Conservation (phyloP, 306 rosid species). For the Glycine latifolia region DNA sequence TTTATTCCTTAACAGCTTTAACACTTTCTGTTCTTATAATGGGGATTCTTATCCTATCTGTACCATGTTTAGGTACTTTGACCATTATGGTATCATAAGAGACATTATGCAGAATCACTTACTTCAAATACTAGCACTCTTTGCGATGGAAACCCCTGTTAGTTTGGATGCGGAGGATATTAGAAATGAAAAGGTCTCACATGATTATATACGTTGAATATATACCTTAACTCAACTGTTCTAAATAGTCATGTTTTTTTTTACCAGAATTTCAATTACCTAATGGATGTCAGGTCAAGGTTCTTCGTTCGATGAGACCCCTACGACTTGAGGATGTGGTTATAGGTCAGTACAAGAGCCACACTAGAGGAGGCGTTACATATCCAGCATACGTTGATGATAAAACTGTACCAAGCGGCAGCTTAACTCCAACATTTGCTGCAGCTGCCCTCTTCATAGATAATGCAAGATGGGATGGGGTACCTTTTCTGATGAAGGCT, state of each 20-base stretch:
- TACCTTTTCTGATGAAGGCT: conserved; percentile 92
- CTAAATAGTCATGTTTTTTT: background rate
- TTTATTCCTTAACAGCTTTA: conserved; percentile 39
- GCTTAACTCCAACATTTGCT: conserved; percentile 94
- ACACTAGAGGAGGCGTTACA: conserved; percentile 75
- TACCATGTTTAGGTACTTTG: conserved; percentile 69
- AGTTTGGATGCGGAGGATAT: conserved; percentile 95
- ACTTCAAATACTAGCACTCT: conserved; percentile 93
- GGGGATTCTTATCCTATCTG: conserved; percentile 38
- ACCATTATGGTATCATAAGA: conserved; percentile 88
- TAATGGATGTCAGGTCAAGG: conserved; percentile 76
- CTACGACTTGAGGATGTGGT: conserved; percentile 68
- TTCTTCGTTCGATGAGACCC: conserved; percentile 90
- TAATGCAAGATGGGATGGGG: conserved; percentile 97
- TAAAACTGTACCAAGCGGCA: conserved; percentile 81
- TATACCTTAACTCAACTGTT: conserved; percentile 37
- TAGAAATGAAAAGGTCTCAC: conserved; percentile 85
- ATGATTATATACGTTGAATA: background rate
- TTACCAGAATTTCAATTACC: conserved; percentile 29
- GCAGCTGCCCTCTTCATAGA: conserved; percentile 93
- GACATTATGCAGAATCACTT: conserved; percentile 97
- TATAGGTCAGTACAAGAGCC: conserved; percentile 86
- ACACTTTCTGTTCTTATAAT: conserved; percentile 1
- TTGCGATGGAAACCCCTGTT: conserved; percentile 98
- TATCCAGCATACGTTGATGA: conserved; percentile 83